Evolutionary conservation across 768 basidiomycete genomes (phyloP).

Genomic region (Naganishia antarctica): DNA sequence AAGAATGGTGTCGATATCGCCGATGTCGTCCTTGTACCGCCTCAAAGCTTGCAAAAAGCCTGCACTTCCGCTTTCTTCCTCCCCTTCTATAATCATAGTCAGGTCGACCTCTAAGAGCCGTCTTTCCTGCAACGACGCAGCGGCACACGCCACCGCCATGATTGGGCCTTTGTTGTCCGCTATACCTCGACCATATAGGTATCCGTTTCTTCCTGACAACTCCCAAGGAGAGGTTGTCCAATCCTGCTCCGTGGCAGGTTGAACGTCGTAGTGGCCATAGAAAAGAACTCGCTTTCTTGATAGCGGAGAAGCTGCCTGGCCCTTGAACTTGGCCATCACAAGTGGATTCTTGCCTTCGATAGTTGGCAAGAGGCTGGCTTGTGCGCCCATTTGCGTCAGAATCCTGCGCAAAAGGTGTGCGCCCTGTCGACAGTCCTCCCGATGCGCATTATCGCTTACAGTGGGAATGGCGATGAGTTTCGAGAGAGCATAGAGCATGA

Average conservation of each 20-base stretch:
- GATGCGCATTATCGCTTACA: constrained; percentile 64
- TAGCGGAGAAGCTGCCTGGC: constrained; percentile 38
- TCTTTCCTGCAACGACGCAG: constrained; percentile 67
- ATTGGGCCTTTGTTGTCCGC: constrained; percentile 96
- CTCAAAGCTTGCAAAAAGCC: constrained; percentile 76
- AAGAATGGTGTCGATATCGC: constrained; percentile 79
- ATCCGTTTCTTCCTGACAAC: constrained; percentile 74
- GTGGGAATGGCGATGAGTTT: constrained; percentile 85
- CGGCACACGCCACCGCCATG: constrained; percentile 83
- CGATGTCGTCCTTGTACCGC: constrained; percentile 75
- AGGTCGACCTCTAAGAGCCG: constrained; percentile 78
- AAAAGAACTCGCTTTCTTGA: constrained; percentile 63
- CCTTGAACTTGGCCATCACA: constrained; percentile 77
- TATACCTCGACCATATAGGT: constrained; percentile 56
- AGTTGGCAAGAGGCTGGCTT: constrained; percentile 69
- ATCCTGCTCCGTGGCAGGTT: constrained; percentile 65
- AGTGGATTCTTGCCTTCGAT: constrained; percentile 75
- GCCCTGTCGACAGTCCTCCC: constrained; percentile 80
- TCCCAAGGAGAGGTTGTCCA: constrained; percentile 84
- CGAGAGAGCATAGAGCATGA: constrained; percentile 70
- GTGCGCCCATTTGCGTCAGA: constrained; percentile 78
- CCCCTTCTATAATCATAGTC: constrained; percentile 88
- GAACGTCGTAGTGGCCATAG: constrained; percentile 99
- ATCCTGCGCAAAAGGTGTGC: constrained; percentile 89
- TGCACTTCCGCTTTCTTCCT: constrained; percentile 88